Conservation (phyloP, 208 protist species). For the Phytomonas serpens region DNA sequence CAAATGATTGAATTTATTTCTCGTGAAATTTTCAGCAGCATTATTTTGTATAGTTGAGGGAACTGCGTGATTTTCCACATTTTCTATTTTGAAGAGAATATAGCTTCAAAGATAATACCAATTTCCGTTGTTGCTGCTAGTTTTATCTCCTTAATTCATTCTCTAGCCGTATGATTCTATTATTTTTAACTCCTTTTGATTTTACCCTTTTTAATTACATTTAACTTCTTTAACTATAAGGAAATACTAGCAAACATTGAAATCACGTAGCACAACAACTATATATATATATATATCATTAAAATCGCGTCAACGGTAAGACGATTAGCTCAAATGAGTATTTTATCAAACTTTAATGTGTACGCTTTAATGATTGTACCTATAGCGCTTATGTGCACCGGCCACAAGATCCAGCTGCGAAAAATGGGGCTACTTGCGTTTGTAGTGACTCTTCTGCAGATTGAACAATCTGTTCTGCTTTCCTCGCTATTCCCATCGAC, state of each 20-base stretch:
- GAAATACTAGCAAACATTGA: not conserved
- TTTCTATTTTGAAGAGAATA: not conserved
- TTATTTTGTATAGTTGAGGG: not conserved
- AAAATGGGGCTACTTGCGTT: slow-evolving; percentile 27
- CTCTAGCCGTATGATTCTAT: not conserved
- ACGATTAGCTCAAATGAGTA: slow-evolving; percentile 29
- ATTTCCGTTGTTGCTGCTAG: not conserved
- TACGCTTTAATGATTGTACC: slow-evolving; percentile 73
- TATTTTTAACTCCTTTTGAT: slow-evolving; percentile 2
- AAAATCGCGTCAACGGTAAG: slow-evolving; percentile 6
- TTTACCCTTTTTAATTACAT: slow-evolving; percentile 7
- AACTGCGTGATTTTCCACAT: not conserved
- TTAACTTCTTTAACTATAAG: slow-evolving; percentile 7
- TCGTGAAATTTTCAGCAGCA: not conserved
- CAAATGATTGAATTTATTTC: not conserved
- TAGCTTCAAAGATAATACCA: not conserved
- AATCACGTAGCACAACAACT: slow-evolving; percentile 8
- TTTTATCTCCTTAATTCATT: not conserved
- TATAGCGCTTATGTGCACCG: slow-evolving; percentile 42
- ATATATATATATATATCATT: not conserved
- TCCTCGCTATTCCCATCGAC: slow-evolving; percentile 15
- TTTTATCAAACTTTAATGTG: slow-evolving; percentile 57
- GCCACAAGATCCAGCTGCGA: slow-evolving; percentile 41
- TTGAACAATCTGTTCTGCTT: slow-evolving; percentile 49
- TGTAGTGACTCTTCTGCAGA: slow-evolving; percentile 30